Evolutionary conservation across 2,329 filamentous ascomycete genomes (phyloP).

Genomic region (Neofusicoccum sp.): DNA sequence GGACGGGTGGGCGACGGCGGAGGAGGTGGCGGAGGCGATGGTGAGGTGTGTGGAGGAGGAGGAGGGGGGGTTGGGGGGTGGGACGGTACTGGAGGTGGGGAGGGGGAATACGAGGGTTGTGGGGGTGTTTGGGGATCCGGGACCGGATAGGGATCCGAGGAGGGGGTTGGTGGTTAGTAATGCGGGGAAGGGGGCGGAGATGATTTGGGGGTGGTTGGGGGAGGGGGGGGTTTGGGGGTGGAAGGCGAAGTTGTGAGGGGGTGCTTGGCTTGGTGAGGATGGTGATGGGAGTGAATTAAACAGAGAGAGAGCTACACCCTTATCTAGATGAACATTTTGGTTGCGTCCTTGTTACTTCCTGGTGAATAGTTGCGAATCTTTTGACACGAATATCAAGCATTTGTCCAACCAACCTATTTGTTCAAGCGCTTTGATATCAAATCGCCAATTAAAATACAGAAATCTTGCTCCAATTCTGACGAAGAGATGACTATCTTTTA

Average conservation of each 20-base stretch:
- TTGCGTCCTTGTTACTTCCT: too few species aligned
- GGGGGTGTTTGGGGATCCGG: conserved; percentile 52
- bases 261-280: too few species aligned
- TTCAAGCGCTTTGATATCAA: too few species aligned
- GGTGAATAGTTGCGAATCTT: too few species aligned
- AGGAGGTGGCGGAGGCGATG: conserved; percentile 61
- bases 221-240: conserved; percentile 48
- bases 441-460: too few species aligned
- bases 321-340: too few species aligned
- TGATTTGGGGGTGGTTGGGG: conserved; percentile 50
- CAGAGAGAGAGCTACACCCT: too few species aligned
- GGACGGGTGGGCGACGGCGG: conserved; percentile 59
- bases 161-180: conserved; percentile 50
- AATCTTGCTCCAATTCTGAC: too few species aligned
- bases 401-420: too few species aligned
- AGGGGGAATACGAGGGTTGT: conserved; percentile 52
- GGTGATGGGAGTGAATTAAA: too few species aligned
- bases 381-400: too few species aligned
- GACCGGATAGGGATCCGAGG: conserved; percentile 40
- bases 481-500: too few species aligned
- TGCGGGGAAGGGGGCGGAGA: conserved; percentile 40
- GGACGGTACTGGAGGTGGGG: conserved; percentile 57
- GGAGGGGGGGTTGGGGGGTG: conserved; percentile 42
- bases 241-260: neutral
- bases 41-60: conserved; percentile 53